Base-by-base conservation (phyloP, 2,329 filamentous ascomycete genomes). In the Calonectria hongkongensis region DNA sequence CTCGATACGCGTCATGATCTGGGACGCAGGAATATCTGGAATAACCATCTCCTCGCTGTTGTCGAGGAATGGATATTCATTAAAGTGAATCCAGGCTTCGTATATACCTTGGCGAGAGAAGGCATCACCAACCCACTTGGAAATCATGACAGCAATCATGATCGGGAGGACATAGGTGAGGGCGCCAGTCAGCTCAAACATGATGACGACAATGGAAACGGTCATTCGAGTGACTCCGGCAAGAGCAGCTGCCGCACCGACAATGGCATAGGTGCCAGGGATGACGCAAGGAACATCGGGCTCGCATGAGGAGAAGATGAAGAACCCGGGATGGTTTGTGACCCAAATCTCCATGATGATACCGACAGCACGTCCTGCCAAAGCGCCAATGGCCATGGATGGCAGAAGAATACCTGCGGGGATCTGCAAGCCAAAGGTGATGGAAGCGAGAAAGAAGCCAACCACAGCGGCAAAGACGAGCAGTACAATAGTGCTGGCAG, bases 111-210 rank as follows among this genome's bases (percentile, higher is more conserved):
- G 92, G 69, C 95, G 94, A 30, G 95, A 95, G 83, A 99, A 96
- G 63, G 95, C 96, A 83, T 99, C 97, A 80, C 96, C 97, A 30
- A 98, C 95, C 97, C 97, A 99, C 86, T 99, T 99, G 74, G 94
- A 94, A 54, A 98, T 89, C 96, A 99, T 98, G 81, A 99, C 97
- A 51, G 96, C 95, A 75, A 99, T 94, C 97, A 99, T 99, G 84
- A 98, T 99, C 68, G 97, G 97, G 9, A 99, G 91, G 62, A 99
- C 96, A 82, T 98, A 98, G 0, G 95, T 98, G 33, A 99, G 89
- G 1, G 97, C 97, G 66, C 97, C 97, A 0, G 97, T 99, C 69
- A 99, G 92, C 86, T 99, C 97, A 81, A 99, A 99, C 94, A 98
- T 98, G 86, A 99, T 99, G 80, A 98, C 97, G 5, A 99, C 96